Evolutionary conservation across 2,329 filamentous ascomycete species (phyloP), one percentile per base, ranked within the genome.

Genomic region (Clonostachys byssicola): DNA sequence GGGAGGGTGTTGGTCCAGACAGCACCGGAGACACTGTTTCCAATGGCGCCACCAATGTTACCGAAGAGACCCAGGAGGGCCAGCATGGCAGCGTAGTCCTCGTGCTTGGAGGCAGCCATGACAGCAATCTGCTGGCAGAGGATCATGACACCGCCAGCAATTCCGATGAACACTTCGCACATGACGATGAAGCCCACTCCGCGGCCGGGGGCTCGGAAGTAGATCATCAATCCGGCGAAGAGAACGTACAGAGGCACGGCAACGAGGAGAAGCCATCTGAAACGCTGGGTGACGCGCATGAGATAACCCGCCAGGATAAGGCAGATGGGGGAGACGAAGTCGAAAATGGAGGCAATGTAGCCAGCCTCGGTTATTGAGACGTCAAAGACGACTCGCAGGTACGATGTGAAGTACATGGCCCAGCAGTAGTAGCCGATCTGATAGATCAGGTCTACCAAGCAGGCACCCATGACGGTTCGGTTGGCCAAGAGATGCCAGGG

Each of bases 331-430:
- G 47, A 48, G 23, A 48, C 43, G 9, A 48, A 38, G 16, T 48
- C 34, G 33, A 48, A 48, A 13, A 43, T 48, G 42, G 36, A 45
- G 43, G 35, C 42, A 47, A 75, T 61, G 50, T 74, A 75, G 3
- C 61, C 62, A 6, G 70, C 64, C 36, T 71, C 49, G 5, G 66
- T 56, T 10, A 72, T 53, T 12, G 51, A 56, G 13, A 68, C 56
- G 41, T 64, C 61, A 47, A 69, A 60, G 38, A 78, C 65, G 0
- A 75, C 71, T 49, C 77, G 67, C 0, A 81, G 62, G 43, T 74
- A 78, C 1, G 75, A 80, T 6, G 70, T 71, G 48, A 72, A 73
- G 60, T 78, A 79, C 44, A 64, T 68, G 56, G 72, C 68, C 70
- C 72, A 73, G 60, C 65, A 63, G 54, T 73, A 74, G 55, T 72